These are phyloP conservation scores for Stemphylium vesicarium DNA, from an alignment of 2,329 filamentous ascomycete species.

Conservation along the genomic window DNA sequence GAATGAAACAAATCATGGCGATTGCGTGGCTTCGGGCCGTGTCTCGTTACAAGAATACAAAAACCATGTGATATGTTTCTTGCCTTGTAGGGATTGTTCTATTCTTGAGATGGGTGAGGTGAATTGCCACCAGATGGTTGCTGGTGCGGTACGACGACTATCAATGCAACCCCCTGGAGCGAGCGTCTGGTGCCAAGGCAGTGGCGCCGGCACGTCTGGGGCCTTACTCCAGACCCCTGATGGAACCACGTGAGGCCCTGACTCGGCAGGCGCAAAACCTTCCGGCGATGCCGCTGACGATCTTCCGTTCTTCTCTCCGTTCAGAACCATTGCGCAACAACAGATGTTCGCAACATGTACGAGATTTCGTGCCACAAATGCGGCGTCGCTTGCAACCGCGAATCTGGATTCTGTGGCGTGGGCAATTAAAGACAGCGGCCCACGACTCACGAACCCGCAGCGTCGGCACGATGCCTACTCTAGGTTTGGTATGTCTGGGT, in stretches of 20 bases:
- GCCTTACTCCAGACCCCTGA: slow-evolving; percentile 4
- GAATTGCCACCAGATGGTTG: slow-evolving; percentile 4
- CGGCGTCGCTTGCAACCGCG: too few species aligned
- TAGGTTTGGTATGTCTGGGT: slow-evolving; percentile 20
- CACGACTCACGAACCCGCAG: slow-evolving; percentile 8
- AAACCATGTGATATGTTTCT: background rate
- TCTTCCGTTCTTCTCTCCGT: background rate
- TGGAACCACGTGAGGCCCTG: slow-evolving; percentile 22
- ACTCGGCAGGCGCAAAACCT: slow-evolving; percentile 15
- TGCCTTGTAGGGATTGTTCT: background rate
- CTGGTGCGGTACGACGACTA: slow-evolving; percentile 6
- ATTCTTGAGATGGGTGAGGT: background rate
- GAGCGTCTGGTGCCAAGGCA: slow-evolving; percentile 16
- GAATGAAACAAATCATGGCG: slow-evolving; percentile 1
- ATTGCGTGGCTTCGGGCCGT: slow-evolving; percentile 5
- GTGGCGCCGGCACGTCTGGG: slow-evolving; percentile 14
- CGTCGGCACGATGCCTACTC: slow-evolving; percentile 23
- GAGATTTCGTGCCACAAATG: background rate
- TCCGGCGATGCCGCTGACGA: background rate
- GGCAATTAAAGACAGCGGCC: background rate
- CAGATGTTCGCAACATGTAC: background rate
- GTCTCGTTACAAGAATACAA: background rate
- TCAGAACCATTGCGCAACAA: slow-evolving; percentile 1
- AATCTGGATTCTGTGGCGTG: background rate
- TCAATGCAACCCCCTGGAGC: slow-evolving; percentile 22